Conservation (phyloP, 352 stramenopile genomes). For the Pythium rishiriense region DNA sequence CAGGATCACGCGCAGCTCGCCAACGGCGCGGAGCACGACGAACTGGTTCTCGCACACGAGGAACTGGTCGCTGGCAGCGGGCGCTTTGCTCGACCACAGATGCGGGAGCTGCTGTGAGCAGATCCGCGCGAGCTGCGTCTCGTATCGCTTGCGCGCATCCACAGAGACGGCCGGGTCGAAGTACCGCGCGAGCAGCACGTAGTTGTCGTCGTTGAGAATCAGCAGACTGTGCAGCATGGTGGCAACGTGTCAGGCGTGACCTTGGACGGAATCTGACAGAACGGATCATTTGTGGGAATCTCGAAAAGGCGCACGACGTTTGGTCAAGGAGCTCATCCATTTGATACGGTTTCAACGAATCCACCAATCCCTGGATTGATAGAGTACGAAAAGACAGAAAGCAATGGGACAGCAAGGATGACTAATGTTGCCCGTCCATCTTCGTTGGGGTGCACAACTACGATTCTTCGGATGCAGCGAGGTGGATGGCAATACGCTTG, state of each 20-base stretch:
- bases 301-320: background rate
- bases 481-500: constrained; percentile 41
- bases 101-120: constrained; percentile 38
- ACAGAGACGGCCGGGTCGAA: constrained; percentile 51
- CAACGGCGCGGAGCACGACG: constrained; percentile 56
- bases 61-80: constrained; percentile 41
- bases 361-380: no score
- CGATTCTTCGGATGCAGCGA: constrained; percentile 15
- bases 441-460: no score
- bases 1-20: constrained; percentile 63
- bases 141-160: constrained; percentile 44
- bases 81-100: constrained; percentile 30
- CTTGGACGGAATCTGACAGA: background rate
- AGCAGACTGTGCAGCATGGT: constrained; percentile 69
- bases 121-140: constrained; percentile 51
- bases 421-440: no score
- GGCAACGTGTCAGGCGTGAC: background rate
- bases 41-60: constrained; percentile 57
- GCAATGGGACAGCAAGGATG: no score
- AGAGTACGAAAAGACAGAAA: no score
- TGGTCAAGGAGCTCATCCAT: constrained; percentile 4
- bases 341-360: constrained; percentile 3
- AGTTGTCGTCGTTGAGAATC: constrained; percentile 63
- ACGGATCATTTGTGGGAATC: background rate
- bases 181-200: constrained; percentile 67